These are phyloP conservation scores for Platanthera zijinensis DNA, from an alignment of 106 monocot species.

Conservation along the genomic window DNA sequence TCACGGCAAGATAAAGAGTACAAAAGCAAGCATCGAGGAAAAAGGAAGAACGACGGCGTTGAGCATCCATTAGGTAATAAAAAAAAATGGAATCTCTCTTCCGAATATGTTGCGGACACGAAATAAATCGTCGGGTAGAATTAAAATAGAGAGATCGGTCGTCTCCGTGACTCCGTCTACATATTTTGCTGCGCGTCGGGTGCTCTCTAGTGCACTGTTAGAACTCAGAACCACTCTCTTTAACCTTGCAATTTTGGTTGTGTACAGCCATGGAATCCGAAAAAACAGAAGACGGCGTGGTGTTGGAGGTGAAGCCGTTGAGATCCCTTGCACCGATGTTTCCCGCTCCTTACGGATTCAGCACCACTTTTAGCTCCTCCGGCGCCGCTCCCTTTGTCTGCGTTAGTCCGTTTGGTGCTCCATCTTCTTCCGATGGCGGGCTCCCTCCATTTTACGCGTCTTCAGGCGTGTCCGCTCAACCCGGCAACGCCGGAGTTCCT, in stretches of 20 bases:
- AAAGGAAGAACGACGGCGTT: too few relatives aligned
- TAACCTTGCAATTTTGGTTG: neutral
- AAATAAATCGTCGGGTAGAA: too few relatives aligned
- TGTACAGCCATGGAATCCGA: neutral
- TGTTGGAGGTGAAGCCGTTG: constrained; percentile 42
- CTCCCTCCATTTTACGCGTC: neutral
- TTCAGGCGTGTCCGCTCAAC: neutral
- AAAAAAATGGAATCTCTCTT: too few relatives aligned
- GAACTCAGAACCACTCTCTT: neutral
- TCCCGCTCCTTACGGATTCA: constrained; percentile 27
- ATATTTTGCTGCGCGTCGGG: too few relatives aligned
- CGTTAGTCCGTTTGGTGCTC: constrained; percentile 18
- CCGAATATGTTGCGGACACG: too few relatives aligned
- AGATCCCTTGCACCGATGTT: constrained; percentile 41
- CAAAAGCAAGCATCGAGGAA: too few relatives aligned
- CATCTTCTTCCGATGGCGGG: neutral
- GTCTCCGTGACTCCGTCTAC: too few relatives aligned
- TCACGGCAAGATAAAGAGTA: too few relatives aligned
- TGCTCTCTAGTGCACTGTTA: too few relatives aligned
- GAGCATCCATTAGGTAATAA: too few relatives aligned
- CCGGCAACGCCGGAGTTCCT: neutral
- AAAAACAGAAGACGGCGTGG: neutral
- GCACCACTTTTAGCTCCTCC: constrained; percentile 10
- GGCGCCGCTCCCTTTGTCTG: constrained; percentile 27
- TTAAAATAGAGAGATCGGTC: too few relatives aligned